Conservation (phyloP, 108 stramenopile species). For the Phaeodactylum tricornutum region DNA sequence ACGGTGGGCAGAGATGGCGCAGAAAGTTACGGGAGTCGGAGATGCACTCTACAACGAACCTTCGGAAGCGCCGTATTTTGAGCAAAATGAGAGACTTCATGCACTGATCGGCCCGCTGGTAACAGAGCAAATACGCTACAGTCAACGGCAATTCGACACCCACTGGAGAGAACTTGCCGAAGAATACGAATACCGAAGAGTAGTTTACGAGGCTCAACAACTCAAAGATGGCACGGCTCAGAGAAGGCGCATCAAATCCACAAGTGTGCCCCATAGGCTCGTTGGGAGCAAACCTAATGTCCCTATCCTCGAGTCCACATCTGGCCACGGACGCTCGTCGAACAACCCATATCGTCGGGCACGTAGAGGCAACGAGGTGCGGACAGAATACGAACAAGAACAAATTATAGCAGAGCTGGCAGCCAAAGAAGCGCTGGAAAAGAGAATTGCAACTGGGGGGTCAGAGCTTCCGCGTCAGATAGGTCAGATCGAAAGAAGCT, state of each 20-base stretch:
- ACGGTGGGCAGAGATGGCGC: constrained; percentile 58
- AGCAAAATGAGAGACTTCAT: constrained; percentile 34
- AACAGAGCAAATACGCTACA: constrained; percentile 52
- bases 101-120: constrained; percentile 38
- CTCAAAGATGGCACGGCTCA: not conserved
- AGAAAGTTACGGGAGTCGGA: constrained; percentile 51
- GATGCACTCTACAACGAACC: constrained; percentile 73
- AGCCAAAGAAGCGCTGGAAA: constrained; percentile 81
- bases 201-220: constrained; percentile 25
- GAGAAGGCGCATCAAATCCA: not conserved
- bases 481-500: constrained; percentile 39
- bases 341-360: constrained; percentile 80
- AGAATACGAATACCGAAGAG: constrained; percentile 58
- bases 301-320: constrained; percentile 17
- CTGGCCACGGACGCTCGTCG: constrained; percentile 23
- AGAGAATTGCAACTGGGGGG: constrained; percentile 68
- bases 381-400: constrained; percentile 83
- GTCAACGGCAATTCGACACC: constrained; percentile 35
- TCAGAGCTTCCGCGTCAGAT: constrained; percentile 60
- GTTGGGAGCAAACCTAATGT: constrained; percentile 1
- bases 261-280: not conserved
- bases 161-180: constrained; percentile 56
- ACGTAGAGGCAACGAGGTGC: constrained; percentile 57
- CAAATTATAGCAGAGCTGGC: constrained; percentile 84
- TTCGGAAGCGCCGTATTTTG: constrained; percentile 49